phyloP scores from a whole-genome alignment of 2,329 filamentous ascomycete genomes.

The Colletotrichum sp. region DNA sequence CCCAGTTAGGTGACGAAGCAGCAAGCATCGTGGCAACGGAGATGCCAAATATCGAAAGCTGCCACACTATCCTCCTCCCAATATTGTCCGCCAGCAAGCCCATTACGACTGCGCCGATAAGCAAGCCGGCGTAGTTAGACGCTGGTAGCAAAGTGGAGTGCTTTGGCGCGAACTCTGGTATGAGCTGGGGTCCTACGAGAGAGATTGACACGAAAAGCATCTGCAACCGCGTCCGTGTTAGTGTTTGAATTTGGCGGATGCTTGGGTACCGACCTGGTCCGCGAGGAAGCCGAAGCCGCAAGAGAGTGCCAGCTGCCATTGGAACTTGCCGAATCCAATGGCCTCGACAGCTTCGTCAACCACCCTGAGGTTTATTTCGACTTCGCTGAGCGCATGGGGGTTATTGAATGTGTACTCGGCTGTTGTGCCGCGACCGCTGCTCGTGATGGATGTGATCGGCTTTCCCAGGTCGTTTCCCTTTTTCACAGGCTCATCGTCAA shows the following conservation, averaged over 20 bases:
- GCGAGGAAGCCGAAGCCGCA: neutral
- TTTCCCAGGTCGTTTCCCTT: neutral
- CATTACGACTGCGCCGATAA: neutral
- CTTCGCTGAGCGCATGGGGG: neutral
- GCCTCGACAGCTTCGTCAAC: neutral
- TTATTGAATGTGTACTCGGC: neutral
- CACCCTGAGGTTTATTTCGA: neutral
- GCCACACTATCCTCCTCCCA: neutral
- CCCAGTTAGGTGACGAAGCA: neutral
- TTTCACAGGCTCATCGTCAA: neutral
- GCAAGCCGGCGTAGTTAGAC: neutral
- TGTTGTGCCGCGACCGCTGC: neutral
- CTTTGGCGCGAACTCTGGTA: neutral
- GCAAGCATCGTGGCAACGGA: neutral
- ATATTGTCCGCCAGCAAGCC: neutral
- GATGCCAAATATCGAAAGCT: neutral
- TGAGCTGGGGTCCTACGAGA: neutral
- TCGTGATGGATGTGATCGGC: neutral
- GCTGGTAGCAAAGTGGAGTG: neutral
- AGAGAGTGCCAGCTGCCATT: neutral
- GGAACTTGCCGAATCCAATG: neutral
- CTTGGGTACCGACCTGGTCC: neutral
- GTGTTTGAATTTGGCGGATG: neutral
- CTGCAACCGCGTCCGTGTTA: neutral
- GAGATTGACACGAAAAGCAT: neutral